phyloP scores from a whole-genome alignment of 768 basidiomycete species.

The Lyophyllum shimeji region DNA sequence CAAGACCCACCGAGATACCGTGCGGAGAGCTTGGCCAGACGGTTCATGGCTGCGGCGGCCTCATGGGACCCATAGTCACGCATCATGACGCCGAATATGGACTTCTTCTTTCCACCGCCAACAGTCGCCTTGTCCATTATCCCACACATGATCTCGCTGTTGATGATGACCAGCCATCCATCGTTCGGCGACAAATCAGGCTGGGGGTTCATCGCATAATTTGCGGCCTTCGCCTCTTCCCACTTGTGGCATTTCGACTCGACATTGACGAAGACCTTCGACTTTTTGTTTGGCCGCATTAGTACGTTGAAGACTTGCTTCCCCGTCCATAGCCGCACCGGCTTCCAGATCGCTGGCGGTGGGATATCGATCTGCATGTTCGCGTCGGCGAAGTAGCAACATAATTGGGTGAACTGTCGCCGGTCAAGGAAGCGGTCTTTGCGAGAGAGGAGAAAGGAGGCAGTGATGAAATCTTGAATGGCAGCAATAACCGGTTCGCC shows the following conservation, averaged over 20 bases:
- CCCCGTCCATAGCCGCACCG: conserved; percentile 92
- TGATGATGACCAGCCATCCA: conserved; percentile 95
- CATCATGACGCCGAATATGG: conserved; percentile 96
- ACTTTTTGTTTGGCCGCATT: conserved; percentile 89
- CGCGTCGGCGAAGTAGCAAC: conserved; percentile 91
- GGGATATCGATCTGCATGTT: conserved; percentile 93
- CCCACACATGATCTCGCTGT: conserved; percentile 99
- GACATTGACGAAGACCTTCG: conserved; percentile 87
- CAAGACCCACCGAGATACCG: conserved; percentile 76
- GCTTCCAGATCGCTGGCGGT: conserved; percentile 93
- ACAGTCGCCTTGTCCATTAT: conserved; percentile 99
- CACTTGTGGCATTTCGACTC: conserved; percentile 94
- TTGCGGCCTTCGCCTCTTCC: conserved; percentile 65
- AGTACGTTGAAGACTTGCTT: conserved; percentile 98
- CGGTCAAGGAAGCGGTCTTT: conserved; percentile 94
- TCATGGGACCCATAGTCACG: conserved; percentile 95
- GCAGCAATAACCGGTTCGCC: conserved; percentile 99
- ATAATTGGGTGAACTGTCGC: conserved; percentile 94
- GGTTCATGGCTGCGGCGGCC: conserved; percentile 94
- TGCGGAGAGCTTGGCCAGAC: conserved; percentile 92
- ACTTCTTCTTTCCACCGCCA: conserved; percentile 98
- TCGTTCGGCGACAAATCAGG: conserved; percentile 95
- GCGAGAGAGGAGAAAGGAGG: conserved; percentile 91
- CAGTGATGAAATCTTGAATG: conserved; percentile 99
- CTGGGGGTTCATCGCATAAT: conserved; percentile 67